Percentiles rank a stretch among this genome's conserved stretches.
Evolutionary conservation across 768 basidiomycete genomes (phyloP).

Genomic region (Amanita brunnescens): DNA sequence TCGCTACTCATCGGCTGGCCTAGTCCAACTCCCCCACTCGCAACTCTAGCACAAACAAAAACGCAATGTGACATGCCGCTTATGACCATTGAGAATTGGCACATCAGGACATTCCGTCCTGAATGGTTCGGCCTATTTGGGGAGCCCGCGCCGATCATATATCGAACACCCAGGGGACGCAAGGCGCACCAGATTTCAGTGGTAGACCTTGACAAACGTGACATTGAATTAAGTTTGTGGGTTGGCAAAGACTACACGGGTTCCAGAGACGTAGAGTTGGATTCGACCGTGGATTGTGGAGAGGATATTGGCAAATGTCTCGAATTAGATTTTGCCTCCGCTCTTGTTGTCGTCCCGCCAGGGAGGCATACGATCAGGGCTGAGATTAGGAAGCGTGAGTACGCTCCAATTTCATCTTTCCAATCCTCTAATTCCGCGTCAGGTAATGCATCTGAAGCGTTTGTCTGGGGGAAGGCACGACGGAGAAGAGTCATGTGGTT

Average conservation of each 20-base stretch:
- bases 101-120: not conserved
- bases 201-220: slow-evolving; percentile 5
- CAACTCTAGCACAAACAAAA: not conserved
- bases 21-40: not conserved
- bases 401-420: not conserved
- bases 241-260: not conserved
- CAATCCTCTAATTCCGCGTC: not conserved
- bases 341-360: not conserved
- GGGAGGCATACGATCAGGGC: slow-evolving; percentile 4
- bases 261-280: not conserved
- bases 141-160: not conserved
- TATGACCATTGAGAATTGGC: not conserved
- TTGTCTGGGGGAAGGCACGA: not conserved
- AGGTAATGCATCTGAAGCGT: not conserved
- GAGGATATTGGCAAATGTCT: not conserved
- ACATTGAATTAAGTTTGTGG: slow-evolving; percentile 2
- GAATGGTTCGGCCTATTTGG: slow-evolving; percentile 2
- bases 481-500: slow-evolving; percentile 1
- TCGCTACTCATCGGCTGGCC: not conserved
- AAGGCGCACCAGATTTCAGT: slow-evolving; percentile 3
- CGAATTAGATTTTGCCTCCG: not conserved
- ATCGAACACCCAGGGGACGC: not conserved
- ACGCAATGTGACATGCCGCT: not conserved
- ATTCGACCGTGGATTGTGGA: slow-evolving; percentile 3
- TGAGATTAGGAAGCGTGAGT: slow-evolving; percentile 1